These are phyloP conservation scores for Streptanthus diversifolius DNA, from an alignment of 345 rosid species.

Conservation along the genomic window DNA sequence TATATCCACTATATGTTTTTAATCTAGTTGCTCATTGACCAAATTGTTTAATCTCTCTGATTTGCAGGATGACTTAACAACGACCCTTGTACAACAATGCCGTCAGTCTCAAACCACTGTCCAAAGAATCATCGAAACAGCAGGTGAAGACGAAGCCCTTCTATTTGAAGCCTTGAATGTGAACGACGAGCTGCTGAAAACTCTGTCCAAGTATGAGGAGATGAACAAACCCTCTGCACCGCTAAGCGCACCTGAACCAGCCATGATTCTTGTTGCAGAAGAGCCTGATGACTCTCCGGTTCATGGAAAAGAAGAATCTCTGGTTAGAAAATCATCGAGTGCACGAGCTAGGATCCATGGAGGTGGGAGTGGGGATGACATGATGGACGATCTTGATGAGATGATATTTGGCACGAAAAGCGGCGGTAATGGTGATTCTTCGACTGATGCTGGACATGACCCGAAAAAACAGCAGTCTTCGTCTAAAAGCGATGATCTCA, in stretches of 20 bases:
- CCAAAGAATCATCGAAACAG: constrained; percentile 84
- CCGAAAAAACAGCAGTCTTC: constrained; percentile 59
- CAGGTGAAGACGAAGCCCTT: constrained; percentile 83
- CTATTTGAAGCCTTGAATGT: constrained; percentile 95
- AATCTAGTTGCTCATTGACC: background rate
- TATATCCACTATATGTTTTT: background rate
- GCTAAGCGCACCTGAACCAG: constrained; percentile 58
- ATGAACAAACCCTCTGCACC: constrained; percentile 53
- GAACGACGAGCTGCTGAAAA: constrained; percentile 90
- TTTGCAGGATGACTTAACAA: constrained; percentile 78
- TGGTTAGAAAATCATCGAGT: constrained; percentile 72
- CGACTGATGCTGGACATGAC: constrained; percentile 36
- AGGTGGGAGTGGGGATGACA: constrained; percentile 67
- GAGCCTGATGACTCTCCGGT: constrained; percentile 78
- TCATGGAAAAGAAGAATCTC: constrained; percentile 52
- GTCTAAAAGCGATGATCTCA: constrained; percentile 78
- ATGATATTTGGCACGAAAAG: constrained; percentile 95
- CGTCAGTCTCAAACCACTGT: constrained; percentile 63
- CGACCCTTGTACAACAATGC: constrained; percentile 79
- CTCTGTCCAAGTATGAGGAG: constrained; percentile 69
- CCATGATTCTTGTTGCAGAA: constrained; percentile 86
- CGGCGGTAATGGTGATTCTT: constrained; percentile 42
- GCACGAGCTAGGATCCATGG: constrained; percentile 44
- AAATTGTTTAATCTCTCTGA: background rate
- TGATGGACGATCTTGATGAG: constrained; percentile 99